Evolutionary conservation across 495 filamentous ascomycete genomes (phyloP), one percentile per base, ranked within the genome.

Genomic region (Aspergillus egyptiacus): DNA sequence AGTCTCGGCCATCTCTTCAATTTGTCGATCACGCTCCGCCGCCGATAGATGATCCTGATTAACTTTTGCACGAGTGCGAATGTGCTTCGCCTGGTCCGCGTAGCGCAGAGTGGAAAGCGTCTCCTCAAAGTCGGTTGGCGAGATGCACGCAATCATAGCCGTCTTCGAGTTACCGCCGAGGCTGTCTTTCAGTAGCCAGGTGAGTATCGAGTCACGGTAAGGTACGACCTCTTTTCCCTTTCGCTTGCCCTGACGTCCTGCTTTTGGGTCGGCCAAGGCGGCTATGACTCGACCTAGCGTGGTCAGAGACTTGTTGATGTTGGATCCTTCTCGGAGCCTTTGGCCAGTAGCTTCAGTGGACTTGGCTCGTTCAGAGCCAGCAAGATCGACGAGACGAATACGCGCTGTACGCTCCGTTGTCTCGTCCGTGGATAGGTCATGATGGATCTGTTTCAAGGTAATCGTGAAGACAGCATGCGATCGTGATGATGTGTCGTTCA

Each of bases 391-490:
- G 17, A 99, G 77, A 18, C 93, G 85, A 64, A 99, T 99, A 28
- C 94, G 86, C 27, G 89, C 89, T 48, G 84, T 84, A 32, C 93
- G 83, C 70, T 98, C 93, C 5, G 91, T 96, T 1, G 93, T 97
- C 64, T 95, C 87, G 61, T 97, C 94, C 1, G 88, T 91, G 15
- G 88, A 85, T 65, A 95, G 82, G 58, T 95, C 88, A 69, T 96
- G 91, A 51, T 89, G 83, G 51, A 99, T 97, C 64, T 96, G 91
- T 68, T 96, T 97, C 23, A 99, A 73, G 63, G 91, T 91, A 51
- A 99, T 91, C 14, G 93, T 99, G 62, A 99, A 99, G 30, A 99
- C 93, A 2, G 94, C 89, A 60, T 99, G 93, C 42, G 86, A 91
- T 62, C 93, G 85, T 28, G 84, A 90, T 19, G 86, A 91, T 15